phyloP scores from a whole-genome alignment of 2,329 filamentous ascomycete species.

The Sclerotinia borealis region DNA sequence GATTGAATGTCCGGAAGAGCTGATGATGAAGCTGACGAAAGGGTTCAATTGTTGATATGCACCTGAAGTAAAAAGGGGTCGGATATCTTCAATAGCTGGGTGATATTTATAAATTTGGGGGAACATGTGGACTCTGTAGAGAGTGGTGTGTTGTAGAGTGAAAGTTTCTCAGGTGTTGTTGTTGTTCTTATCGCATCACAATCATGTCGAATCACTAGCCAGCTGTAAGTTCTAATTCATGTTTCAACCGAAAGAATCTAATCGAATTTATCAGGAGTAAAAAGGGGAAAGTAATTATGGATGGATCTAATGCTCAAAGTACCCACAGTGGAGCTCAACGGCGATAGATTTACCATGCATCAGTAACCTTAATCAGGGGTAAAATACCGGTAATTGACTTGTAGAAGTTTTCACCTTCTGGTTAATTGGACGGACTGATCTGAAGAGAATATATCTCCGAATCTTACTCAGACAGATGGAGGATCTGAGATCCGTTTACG shows the following conservation, averaged over 20 bases:
- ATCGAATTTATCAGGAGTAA: not conserved
- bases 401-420: slow-evolving; percentile 4
- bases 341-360: slow-evolving; percentile 3
- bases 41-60: not conserved
- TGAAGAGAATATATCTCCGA: not conserved
- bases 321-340: slow-evolving; percentile 1
- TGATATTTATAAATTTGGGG: not conserved
- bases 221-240: not conserved
- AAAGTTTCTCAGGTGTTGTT: not conserved
- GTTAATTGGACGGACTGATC: not conserved
- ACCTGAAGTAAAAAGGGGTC: not conserved
- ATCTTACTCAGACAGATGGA: not conserved
- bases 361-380: too few relatives aligned
- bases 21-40: not conserved
- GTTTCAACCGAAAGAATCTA: not conserved
- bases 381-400: slow-evolving; percentile 10
- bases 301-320: not conserved
- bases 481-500: not conserved
- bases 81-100: not conserved
- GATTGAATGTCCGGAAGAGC: not conserved
- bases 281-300: not conserved
- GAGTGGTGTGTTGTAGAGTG: not conserved
- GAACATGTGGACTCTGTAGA: too few relatives aligned
- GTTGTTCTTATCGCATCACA: not conserved
- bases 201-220: too few relatives aligned